Evolutionary conservation across 2,329 filamentous ascomycete genomes (phyloP), one percentile per base, ranked within the genome.

Genomic region (Fusarium udum): DNA sequence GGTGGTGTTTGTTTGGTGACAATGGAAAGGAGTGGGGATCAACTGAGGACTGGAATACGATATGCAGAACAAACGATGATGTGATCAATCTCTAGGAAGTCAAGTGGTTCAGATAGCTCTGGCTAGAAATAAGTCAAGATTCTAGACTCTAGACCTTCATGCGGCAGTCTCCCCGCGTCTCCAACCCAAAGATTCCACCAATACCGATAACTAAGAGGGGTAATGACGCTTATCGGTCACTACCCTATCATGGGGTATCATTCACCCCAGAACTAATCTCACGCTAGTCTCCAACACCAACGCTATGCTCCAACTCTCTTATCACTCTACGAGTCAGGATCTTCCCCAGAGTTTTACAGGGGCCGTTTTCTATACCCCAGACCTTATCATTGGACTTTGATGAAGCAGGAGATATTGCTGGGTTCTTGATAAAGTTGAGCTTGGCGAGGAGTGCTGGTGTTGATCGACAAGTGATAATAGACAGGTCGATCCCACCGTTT

Each of bases 161-260:
- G 37, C 34, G 37, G 58, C 15, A 34, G n/a, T 28, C 36, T 28
- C n/a, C 37, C 37, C 58, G 37, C 24, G 49, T 28, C 49, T 40
- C 46, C 46, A 43, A 43, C 24, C 31, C 14, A 14, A 8, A 51
- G 22, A 66, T 42, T 52, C 52, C 34, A 40, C 46, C 34, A 26
- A 65, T 7, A 45, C 59, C 28, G 34, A 65, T 56, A 60, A 60
- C 32, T n/a, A 60, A 48, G 52, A 58, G 64, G 62, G 62, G 62
- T 55, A 46, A 55, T 64, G 46, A 64, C 59, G 59, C 62, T 45
- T 64, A 65, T 64, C 59, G 16, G 13, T 16, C 18, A 22, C 28
- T 4, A 36, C 16, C 32, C 10, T 67, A 67, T 67, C 45, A 67
- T 60, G 52, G 64, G 62, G 45, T 60, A 60, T 73, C 88, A 58